These are phyloP conservation scores for Saccharomyces mikatae DNA, from an alignment of 805 yeast species.

Conservation along the genomic window DNA sequence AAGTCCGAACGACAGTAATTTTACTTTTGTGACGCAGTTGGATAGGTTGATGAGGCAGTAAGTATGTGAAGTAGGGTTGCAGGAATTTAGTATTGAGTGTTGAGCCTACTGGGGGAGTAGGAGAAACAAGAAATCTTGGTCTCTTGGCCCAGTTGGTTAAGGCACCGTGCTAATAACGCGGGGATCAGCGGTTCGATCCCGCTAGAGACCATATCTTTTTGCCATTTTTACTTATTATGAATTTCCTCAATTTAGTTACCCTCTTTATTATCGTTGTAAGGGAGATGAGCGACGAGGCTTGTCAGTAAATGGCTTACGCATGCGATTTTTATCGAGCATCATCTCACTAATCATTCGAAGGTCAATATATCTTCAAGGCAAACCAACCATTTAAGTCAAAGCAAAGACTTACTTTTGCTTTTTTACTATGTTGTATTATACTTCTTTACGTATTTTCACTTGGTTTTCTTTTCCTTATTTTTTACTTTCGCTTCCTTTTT, in stretches of 20 bases:
- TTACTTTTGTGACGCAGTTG: neutral
- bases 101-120: too few species aligned
- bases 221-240: too few species aligned
- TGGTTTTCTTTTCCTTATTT: neutral
- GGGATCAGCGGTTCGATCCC: conserved; percentile 34
- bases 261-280: neutral
- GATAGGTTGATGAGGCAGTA: too few species aligned
- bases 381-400: too few species aligned
- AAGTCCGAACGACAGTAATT: neutral
- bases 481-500: neutral
- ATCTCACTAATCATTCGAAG: neutral
- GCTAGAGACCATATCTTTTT: conserved; percentile 33
- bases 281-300: neutral
- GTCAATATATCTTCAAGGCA: too few species aligned
- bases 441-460: neutral
- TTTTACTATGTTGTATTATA: neutral
- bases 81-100: too few species aligned
- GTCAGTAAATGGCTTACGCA: neutral
- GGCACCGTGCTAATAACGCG: conserved; percentile 34
- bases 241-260: too few species aligned
- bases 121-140: conserved; percentile 6
- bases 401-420: neutral
- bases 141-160: conserved; percentile 34
- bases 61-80: too few species aligned
- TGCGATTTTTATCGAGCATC: neutral